Evolutionary conservation across 2,329 filamentous ascomycete species (phyloP), one percentile per base, ranked within the genome.

Genomic region (Colletotrichum orchidophilum): DNA sequence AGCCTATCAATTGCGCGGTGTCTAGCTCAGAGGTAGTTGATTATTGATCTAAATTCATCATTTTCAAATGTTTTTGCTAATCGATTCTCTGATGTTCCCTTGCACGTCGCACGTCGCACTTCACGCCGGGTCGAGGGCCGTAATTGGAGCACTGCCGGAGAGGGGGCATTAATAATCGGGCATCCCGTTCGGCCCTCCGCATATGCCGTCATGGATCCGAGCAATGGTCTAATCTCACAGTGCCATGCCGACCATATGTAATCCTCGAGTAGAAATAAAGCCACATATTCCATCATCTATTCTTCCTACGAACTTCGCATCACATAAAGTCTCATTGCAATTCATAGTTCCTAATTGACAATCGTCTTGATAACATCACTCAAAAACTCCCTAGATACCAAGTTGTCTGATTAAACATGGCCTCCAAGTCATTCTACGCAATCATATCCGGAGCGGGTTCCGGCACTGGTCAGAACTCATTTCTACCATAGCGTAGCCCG

Each of bases 361-460:
- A 50, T 2, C 27, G 11, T 50, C 27, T 50, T 15, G 9, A 50
- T 13, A 13, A 46, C 18, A 27, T 2, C 15, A 21, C n/a, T 31
- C 13, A 8, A 39, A 62, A 42, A 21, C 15, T 1, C 15, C 13
- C 33, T 21, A 13, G 12, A 64, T 26, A 24, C 27, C 18, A 39
- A 31, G n/a, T 7, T 11, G 50, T 53, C 50, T 35, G 52, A 11
- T 21, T 5, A 13, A 73, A 6, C 26, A 80, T 79, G 76, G 72
- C 78, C 7, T 78, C 80, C 71, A 81, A 80, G 49, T 67, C 68
- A 27, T 74, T 92, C 76, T 93, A 91, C 79, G 90, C 92, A 61
- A 83, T 95, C 71, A 82, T 95, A 70, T 91, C 92, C 12, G 93
- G 93, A 66, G 92, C 91, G 52, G 93, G 93, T n/a, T 83, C 91